Conservation (phyloP, 768 basidiomycete genomes). For the Cyathus striatus region DNA sequence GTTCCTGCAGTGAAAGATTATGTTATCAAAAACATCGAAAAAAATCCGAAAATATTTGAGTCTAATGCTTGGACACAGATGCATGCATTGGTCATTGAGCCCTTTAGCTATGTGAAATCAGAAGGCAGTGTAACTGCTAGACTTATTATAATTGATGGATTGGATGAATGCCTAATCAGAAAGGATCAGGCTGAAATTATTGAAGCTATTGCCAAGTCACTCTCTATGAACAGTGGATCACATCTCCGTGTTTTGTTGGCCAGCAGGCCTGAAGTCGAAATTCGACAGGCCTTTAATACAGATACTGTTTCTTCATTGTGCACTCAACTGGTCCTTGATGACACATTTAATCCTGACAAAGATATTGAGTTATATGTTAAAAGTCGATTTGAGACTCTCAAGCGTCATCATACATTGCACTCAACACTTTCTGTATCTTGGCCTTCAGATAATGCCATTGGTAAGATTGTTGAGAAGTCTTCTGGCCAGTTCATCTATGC, state of each 20-base stretch:
- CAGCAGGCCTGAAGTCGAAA: background rate
- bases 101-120: background rate
- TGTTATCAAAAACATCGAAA: background rate
- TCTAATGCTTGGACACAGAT: background rate
- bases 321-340: constrained; percentile 7
- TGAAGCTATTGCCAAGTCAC: background rate
- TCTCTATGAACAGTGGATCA: background rate
- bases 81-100: background rate
- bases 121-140: background rate
- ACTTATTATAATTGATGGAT: background rate
- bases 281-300: background rate
- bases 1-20: background rate
- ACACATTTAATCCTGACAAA: constrained; percentile 5
- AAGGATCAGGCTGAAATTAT: background rate
- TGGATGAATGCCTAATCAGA: background rate
- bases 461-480: constrained; percentile 8
- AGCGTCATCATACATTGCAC: constrained; percentile 3
- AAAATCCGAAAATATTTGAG: background rate
- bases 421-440: constrained; percentile 5
- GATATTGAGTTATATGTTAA: constrained; percentile 10
- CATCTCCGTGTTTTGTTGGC: background rate
- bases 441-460: constrained; percentile 8
- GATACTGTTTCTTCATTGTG: background rate
- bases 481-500: constrained; percentile 15
- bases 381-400: constrained; percentile 7